These are phyloP conservation scores for Lachancea lanzarotensis DNA, from an alignment of 805 yeast genomes.

Conservation along the genomic window DNA sequence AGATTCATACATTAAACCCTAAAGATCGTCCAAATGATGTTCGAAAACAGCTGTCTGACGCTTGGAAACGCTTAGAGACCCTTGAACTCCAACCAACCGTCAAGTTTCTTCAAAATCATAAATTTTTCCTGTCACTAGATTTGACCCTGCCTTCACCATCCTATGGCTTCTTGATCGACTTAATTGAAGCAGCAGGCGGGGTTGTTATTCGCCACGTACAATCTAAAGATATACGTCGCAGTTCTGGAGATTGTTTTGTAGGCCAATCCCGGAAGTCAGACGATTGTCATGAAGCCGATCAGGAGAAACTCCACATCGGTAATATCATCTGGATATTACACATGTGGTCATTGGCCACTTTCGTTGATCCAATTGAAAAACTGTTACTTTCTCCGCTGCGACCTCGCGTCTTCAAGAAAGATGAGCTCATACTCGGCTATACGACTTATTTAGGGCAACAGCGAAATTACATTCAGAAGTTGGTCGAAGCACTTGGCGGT, in stretches of 20 bases:
- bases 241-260: constrained; percentile 43
- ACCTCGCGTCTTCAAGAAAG: constrained; percentile 43
- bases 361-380: constrained; percentile 48
- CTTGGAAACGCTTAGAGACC: constrained; percentile 4
- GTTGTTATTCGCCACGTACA: constrained; percentile 28
- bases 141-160: constrained; percentile 45
- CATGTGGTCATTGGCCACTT: constrained; percentile 49
- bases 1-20: constrained; percentile 44
- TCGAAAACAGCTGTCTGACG: not conserved
- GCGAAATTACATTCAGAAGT: constrained; percentile 57
- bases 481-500: constrained; percentile 70
- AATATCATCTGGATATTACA: constrained; percentile 71
- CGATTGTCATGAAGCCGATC: constrained; percentile 44
- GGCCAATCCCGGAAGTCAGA: constrained; percentile 59
- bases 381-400: constrained; percentile 66
- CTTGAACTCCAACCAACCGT: constrained; percentile 3
- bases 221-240: constrained; percentile 14
- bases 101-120: constrained; percentile 38
- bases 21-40: constrained; percentile 10
- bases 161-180: constrained; percentile 33
- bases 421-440: constrained; percentile 51
- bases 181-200: constrained; percentile 55
- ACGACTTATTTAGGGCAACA: constrained; percentile 87
- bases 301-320: constrained; percentile 44
- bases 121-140: constrained; percentile 49